Percentiles rank a stretch among this genome's conserved stretches.
Evolutionary conservation across 2,329 filamentous ascomycete genomes (phyloP).

Genomic region (Bipolaris victoriae): DNA sequence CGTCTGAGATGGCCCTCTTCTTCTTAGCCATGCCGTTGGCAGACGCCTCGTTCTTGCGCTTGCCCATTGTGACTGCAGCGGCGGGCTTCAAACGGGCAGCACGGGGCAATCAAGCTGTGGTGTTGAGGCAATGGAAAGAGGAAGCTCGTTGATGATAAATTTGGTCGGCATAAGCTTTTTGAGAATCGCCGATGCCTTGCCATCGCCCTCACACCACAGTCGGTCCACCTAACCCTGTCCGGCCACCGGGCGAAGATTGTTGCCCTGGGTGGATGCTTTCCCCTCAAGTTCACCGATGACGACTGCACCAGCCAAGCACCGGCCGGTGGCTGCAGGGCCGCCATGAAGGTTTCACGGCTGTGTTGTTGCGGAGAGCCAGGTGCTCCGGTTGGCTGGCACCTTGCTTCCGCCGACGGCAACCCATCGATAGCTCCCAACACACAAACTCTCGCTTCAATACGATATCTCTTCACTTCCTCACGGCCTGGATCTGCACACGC

Average conservation of each 20-base stretch:
- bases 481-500: neutral
- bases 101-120: conserved; percentile 8
- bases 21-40: conserved; percentile 52
- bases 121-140: conserved; percentile 3
- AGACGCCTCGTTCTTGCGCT: conserved; percentile 52
- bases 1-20: conserved; percentile 51
- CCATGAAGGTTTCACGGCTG: neutral
- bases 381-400: conserved; percentile 25
- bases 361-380: conserved; percentile 18
- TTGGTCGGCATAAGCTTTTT: conserved; percentile 19
- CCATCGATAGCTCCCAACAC: conserved; percentile 4
- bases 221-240: conserved; percentile 15
- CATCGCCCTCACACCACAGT: conserved; percentile 22
- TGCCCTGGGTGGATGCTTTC: conserved; percentile 4
- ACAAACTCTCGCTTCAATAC: conserved; percentile 3
- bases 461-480: neutral
- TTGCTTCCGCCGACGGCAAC: conserved; percentile 3
- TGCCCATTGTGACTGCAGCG: conserved; percentile 29
- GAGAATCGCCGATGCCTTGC: conserved; percentile 17
- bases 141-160: conserved; percentile 21
- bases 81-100: conserved; percentile 33
- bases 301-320: neutral
- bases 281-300: conserved; percentile 14
- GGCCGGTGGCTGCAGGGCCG: conserved; percentile 2
- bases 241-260: conserved; percentile 8